phyloP scores from a whole-genome alignment of 2,329 filamentous ascomycete species.

The Amauroascus niger region DNA sequence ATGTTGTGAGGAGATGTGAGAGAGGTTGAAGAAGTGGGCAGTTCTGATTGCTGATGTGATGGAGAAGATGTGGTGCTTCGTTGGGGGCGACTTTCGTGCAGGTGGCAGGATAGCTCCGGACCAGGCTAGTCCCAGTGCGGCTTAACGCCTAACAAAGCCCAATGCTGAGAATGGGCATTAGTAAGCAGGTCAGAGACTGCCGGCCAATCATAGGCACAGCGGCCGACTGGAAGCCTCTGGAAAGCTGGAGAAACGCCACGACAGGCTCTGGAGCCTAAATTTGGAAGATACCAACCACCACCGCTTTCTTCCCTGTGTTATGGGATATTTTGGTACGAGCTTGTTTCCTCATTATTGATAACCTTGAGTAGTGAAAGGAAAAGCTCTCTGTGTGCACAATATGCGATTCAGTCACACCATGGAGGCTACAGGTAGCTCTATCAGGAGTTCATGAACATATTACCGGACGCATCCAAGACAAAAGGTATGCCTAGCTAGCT shows the following conservation, averaged over 20 bases:
- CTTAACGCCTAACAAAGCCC: not conserved
- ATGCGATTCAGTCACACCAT: too few relatives aligned
- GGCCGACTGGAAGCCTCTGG: conserved; percentile 14
- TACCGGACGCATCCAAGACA: too few relatives aligned
- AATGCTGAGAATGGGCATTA: not conserved
- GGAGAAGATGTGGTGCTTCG: conserved; percentile 5
- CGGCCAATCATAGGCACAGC: conserved; percentile 13
- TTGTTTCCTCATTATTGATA: too few relatives aligned
- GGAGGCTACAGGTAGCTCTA: too few relatives aligned
- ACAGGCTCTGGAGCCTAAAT: conserved; percentile 5
- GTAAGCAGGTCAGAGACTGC: not conserved
- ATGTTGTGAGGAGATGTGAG: not conserved
- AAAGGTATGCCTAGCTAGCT: too few relatives aligned
- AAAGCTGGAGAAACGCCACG: conserved; percentile 14
- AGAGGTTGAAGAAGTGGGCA: not conserved
- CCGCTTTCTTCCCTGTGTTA: not conserved
- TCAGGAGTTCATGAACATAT: too few relatives aligned
- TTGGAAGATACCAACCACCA: too few relatives aligned
- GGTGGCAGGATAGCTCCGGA: conserved; percentile 13
- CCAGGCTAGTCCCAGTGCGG: not conserved
- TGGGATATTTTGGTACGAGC: too few relatives aligned
- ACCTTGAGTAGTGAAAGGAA: too few relatives aligned
- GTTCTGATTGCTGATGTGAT: not conserved
- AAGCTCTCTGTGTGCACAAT: too few relatives aligned
- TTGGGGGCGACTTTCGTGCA: too few relatives aligned